Evolutionary conservation across 352 stramenopile genomes (phyloP).

Genomic region (Pythium folliculosum): DNA sequence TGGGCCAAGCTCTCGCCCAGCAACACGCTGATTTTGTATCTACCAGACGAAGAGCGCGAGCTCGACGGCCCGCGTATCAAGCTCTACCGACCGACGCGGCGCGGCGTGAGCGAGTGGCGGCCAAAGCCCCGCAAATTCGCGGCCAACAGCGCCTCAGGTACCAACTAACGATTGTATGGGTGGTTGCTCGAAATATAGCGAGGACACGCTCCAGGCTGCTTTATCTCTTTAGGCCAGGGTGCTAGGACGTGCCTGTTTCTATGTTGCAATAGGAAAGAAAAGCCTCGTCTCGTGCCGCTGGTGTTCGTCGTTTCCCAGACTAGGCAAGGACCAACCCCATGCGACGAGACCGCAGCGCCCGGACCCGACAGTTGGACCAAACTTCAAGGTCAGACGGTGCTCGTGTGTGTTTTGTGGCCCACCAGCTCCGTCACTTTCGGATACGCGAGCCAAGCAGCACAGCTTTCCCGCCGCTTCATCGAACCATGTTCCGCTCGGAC

Average conservation of each 20-base stretch:
- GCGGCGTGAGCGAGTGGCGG: slow-evolving; percentile 66
- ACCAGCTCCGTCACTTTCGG: not conserved
- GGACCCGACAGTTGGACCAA: not conserved
- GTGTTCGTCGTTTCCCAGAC: too few species aligned
- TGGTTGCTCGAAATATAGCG: too few species aligned
- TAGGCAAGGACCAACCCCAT: not conserved
- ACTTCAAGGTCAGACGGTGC: too few species aligned
- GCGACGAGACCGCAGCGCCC: not conserved
- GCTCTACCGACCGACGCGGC: slow-evolving; percentile 56
- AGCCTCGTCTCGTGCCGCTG: too few species aligned
- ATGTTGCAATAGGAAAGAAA: too few species aligned
- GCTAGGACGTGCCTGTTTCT: too few species aligned
- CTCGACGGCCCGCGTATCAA: slow-evolving; percentile 62
- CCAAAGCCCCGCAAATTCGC: slow-evolving; percentile 74
- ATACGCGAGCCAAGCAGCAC: slow-evolving; percentile 17
- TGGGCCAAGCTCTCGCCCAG: slow-evolving; percentile 51
- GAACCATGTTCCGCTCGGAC: slow-evolving; percentile 50
- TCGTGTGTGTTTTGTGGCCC: too few species aligned
- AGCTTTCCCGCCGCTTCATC: slow-evolving; percentile 17
- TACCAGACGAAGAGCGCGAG: slow-evolving; percentile 54
- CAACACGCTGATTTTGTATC: slow-evolving; percentile 74
- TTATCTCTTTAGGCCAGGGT: too few species aligned
- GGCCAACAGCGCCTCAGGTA: not conserved
- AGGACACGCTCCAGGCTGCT: too few species aligned
- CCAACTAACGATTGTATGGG: not conserved